Base-by-base conservation (phyloP, 257 asterid genomes). In the Nicotiana paniculata region DNA sequence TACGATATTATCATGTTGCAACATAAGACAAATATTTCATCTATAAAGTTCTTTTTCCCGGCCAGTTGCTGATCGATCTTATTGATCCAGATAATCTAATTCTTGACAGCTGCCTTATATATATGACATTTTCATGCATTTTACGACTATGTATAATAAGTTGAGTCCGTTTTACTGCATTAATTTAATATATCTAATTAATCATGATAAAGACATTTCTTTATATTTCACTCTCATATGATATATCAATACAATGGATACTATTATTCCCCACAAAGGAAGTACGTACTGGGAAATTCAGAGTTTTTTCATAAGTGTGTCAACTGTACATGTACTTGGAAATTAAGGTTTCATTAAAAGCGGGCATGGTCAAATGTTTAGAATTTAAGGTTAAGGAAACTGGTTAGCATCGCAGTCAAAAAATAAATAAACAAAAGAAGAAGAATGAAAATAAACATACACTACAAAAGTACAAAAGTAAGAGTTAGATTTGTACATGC, bases 1-100 rank as follows among this genome's bases (percentile, higher is more conserved):
- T 12, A 9, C 11, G 18, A 63, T 48, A 33, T 74, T 35, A 5
- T 82, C 86, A 66, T 83, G 76, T 68, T 65, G 74, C 54, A 51
- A 57, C 4, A 77, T 83, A 35, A 64, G 82, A 62, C 85, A 83
- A 53, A 82, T 33, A 78, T 43, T 59, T 43, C 63, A 59, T 82
- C n/a, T 70, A n/a, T 61, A 21, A n/a, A 33, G 26, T 66, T 68
- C 46, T 32, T 32, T 1, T 32, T n/a, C 13, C 48, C 24, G 24
- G 24, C 24, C 35, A 57, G 13, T 30, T 21, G 10, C 26, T 54
- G 1, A 16, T 17, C 81, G 1, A 16, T 17, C 81, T 67, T 30
- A 17, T 30, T 67, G 13, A 64, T 64, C 16, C 35, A 21, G 4
- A 15, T 8, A 10, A 24, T 15, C 2, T 64, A 0, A 35, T 30